Evolutionary conservation across 2,329 filamentous ascomycete species (phyloP), one percentile per base, ranked within the genome.

Genomic region (Aspergillus phoenicis): DNA sequence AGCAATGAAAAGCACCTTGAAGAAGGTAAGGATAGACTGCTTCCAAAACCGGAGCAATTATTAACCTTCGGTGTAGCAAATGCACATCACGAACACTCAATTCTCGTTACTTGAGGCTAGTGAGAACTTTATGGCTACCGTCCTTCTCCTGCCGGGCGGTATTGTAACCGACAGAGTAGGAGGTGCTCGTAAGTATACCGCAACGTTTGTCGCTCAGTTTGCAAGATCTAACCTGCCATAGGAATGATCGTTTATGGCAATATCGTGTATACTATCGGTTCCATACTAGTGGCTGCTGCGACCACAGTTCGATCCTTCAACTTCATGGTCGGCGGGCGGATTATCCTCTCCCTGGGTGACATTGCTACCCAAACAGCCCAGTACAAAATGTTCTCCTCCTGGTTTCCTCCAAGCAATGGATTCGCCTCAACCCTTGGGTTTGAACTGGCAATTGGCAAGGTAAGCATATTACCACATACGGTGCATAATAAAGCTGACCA

Each of bases 361-460:
- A 85, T 87, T 20, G 84, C 86, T 0, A 88, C 86, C 0, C 85
- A 88, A 65, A 80, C 87, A 30, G 86, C 86, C 0, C 85, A 88
- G 68, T 88, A 88, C 70, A 87, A 87, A 62, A 82, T 88, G 62
- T 88, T 88, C 66, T 86, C 84, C 0, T 86, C 84, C 0, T 88
- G 86, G 86, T 88, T 88, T 62, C 79, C 85, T 0, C 86, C 86
- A 0, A 85, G 80, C 7, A 81, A 84, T 59, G 86, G 86, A 1
- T 88, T 88, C 67, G 86, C 85, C 0, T 85, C 85, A 0, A 88
- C 85, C 0, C 77, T 88, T 0, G 86, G 81, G 0, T 82, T 88
- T 4, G 86, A 88, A 68, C 77, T 88, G 0, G 84, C 81, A 0
- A 81, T 88, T 56, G 84, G 84, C 17, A 88, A 87, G 53, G 70